Evolutionary conservation across 208 protist species (phyloP), one percentile per base, ranked within the genome.

Genomic region (Dictyostelium gargantuum): DNA sequence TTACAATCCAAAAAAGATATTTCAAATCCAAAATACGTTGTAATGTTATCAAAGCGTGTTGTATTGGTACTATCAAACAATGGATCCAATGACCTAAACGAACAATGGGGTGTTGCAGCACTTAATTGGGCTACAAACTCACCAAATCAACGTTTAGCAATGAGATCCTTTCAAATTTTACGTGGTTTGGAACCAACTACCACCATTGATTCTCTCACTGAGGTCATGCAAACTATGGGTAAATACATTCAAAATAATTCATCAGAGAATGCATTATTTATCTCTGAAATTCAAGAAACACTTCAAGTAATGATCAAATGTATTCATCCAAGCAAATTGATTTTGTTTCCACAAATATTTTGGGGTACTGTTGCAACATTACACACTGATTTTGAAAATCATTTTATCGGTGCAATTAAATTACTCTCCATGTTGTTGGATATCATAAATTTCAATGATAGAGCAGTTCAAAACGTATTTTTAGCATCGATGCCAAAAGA

Each of bases 381-480:
- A 23, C 50, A 91, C 8, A 81, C 54, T 26, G 84, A 91, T 46
- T 91, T 80, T 56, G 84, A 91, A 56, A 35, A 40, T 2, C 82
- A 89, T 26, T 89, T 89, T 32, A 84, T 74, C 21, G 79, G 80
- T 46, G 61, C 75, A 0, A 63, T 92, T n/a, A 84, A 77, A 32
- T 46, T 92, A 29, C 19, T 92, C 1, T 85, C 61, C 9, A 3
- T 48, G 6, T 38, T 92, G 0, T 17, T 92, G 1, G 66, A 81
- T 13, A 61, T 38, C 17, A 54, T 92, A 29, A 84, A 92, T 38
- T 84, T 92, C 48, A 42, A n/a, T 10, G 86, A 92, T 21, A 29
- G 75, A 29, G 63, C 75, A 5, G 63, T 92, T 40, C 72, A 92
- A 48, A 92, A 92, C 42, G 77, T 92, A 21, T 92, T 92, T 26